phyloP scores from a whole-genome alignment of 2,329 filamentous ascomycete species.

The Penicillium griseofulvum region DNA sequence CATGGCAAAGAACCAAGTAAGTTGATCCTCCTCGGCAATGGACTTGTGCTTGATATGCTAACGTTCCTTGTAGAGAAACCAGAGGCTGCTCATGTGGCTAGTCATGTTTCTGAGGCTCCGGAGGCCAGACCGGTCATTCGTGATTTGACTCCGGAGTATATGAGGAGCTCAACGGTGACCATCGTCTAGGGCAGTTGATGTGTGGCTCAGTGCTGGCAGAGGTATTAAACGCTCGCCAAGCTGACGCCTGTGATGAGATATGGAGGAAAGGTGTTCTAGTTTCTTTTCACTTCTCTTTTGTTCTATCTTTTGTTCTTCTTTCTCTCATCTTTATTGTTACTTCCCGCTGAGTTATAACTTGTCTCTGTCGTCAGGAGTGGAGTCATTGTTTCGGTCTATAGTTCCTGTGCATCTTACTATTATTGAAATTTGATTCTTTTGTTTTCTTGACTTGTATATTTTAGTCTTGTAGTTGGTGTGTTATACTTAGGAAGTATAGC shows the following conservation, averaged over 20 bases:
- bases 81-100: not conserved
- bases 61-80: not conserved
- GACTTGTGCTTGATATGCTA: not conserved
- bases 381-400: not conserved
- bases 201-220: not conserved
- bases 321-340: not conserved
- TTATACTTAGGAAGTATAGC: not conserved
- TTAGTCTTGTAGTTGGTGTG: not conserved
- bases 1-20: not conserved
- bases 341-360: not conserved
- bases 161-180: not conserved
- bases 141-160: not conserved
- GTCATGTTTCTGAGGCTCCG: not conserved
- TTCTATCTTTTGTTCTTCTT: not conserved
- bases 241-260: not conserved
- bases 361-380: not conserved
- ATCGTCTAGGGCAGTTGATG: not conserved
- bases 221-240: not conserved
- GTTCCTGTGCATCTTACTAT: not conserved
- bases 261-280: not conserved
- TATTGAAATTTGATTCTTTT: not conserved
- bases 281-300: not conserved
- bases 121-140: not conserved
- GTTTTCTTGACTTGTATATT: not conserved
- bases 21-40: not conserved